Conservation (phyloP, 148 eudicot species). For the Rhododendron henanense region DNA sequence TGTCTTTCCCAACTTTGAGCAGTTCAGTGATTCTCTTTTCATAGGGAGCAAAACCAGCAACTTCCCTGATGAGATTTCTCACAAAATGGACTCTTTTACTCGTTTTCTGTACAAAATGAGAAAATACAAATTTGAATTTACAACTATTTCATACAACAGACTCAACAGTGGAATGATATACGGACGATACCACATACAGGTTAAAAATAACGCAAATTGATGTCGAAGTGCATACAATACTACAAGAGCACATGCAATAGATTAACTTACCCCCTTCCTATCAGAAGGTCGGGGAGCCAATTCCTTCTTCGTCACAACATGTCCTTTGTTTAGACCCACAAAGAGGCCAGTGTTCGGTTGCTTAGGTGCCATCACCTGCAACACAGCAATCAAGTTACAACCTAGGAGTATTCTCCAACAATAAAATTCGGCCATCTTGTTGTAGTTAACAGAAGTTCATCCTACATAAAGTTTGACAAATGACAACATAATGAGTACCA, state of each 20-base stretch:
- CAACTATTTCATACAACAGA: neutral
- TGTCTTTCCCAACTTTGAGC: constrained; percentile 45
- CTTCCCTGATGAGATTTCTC: constrained; percentile 37
- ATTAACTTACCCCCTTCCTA: constrained; percentile 35
- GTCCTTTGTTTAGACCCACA: constrained; percentile 48
- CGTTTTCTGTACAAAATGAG: constrained; percentile 20
- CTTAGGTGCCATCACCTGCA: constrained; percentile 38
- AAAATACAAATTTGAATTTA: neutral
- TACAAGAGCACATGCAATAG: neutral
- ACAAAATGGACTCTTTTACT: constrained; percentile 35
- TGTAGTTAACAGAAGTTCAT: neutral
- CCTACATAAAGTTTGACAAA: neutral
- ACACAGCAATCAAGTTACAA: neutral
- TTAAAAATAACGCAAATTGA: neutral
- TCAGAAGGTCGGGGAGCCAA: constrained; percentile 39
- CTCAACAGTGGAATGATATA: neutral
- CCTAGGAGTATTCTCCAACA: neutral
- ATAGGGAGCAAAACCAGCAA: constrained; percentile 48
- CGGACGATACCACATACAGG: neutral
- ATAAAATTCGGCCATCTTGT: neutral
- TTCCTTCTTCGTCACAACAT: constrained; percentile 40
- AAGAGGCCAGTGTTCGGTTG: constrained; percentile 36
- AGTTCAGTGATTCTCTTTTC: constrained; percentile 47
- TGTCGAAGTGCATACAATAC: neutral
- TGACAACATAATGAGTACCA: neutral